Evolutionary conservation across 345 rosid species (phyloP), one percentile per base, ranked within the genome.

Genomic region (Eucalyptus shirleyi): DNA sequence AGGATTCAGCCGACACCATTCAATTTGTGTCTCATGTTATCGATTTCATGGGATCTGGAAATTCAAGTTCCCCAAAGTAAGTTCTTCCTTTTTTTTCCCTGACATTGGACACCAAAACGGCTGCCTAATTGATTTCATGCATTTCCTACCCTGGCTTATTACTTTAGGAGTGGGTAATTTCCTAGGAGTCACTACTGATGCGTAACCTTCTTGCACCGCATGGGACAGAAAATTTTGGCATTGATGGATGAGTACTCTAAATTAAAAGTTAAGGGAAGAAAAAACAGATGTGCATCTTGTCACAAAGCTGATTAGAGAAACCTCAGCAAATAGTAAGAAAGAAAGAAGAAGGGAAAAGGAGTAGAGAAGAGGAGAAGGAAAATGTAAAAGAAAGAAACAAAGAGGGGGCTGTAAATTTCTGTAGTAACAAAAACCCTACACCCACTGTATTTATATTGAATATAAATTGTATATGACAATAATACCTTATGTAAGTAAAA

Each of bases 1-100:
- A 92, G 82, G 92, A 85, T 72, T 91, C 94, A 50, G 88, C 88
- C 12, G 88, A 95, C 87, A 91, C 96, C 51, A 88, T 92, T 21
- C 89, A 89, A 24, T 89, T 94, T 50, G 95, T 96, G 49, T 94
- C 97, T 81, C 90, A 90, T 86, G 91, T 96, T 88, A 92, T 95
- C 85, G 92, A 89, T 62, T 91, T 87, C 92, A 87, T 94, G 90
- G 95, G 94, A 90, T 92, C 96, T 69, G 94, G 95, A 91, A 91
- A 88, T 53, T 53, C 24, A 6, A 17, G 24, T 19, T 53, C 1
- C 37, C 56, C 24, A 53, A 3, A 3, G 56, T 53, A 3, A 53
- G 56, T 19, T 7, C 4, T 34, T 28, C 53, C 24, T 21, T 34
- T 47, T 47, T 30, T 4, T 2, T 4, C 24, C 45, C 8, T 9